These are phyloP conservation scores for Handroanthus guayacan DNA, from an alignment of 257 asterid species.

Conservation along the genomic window DNA sequence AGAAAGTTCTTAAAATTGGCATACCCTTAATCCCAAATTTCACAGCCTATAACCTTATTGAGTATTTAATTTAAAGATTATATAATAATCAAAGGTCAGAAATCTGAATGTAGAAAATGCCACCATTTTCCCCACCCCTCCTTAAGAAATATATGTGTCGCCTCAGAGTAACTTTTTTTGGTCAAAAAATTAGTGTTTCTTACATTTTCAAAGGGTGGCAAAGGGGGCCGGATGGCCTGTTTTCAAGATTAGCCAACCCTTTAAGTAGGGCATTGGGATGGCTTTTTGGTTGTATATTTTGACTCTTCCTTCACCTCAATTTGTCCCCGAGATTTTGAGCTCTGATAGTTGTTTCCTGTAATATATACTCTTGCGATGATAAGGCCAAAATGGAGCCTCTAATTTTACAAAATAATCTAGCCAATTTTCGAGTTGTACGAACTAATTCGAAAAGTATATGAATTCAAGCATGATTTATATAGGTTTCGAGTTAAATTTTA, in stretches of 20 bases:
- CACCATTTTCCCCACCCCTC: not conserved
- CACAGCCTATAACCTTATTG: too few species aligned
- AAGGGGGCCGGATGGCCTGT: not conserved
- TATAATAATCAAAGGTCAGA: too few species aligned
- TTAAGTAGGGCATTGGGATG: constrained; percentile 20
- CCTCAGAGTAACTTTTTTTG: not conserved
- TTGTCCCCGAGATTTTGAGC: not conserved
- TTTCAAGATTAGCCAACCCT: constrained; percentile 27
- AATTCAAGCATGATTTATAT: too few species aligned
- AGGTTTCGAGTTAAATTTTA: too few species aligned
- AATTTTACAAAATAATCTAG: not conserved
- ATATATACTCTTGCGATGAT: not conserved
- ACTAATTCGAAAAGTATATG: too few species aligned
- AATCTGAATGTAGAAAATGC: not conserved
- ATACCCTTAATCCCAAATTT: too few species aligned
- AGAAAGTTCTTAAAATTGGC: too few species aligned
- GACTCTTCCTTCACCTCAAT: constrained; percentile 19
- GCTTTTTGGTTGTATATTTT: constrained; percentile 24
- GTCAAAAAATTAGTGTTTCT: not conserved
- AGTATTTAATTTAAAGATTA: too few species aligned
- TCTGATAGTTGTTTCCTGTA: not conserved
- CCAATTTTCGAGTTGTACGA: not conserved
- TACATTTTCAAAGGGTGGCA: not conserved
- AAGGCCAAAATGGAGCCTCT: not conserved
- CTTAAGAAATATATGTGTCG: not conserved